Evolutionary conservation across 2,329 filamentous ascomycete species (phyloP).

Genomic region (Talaromyces sp.): DNA sequence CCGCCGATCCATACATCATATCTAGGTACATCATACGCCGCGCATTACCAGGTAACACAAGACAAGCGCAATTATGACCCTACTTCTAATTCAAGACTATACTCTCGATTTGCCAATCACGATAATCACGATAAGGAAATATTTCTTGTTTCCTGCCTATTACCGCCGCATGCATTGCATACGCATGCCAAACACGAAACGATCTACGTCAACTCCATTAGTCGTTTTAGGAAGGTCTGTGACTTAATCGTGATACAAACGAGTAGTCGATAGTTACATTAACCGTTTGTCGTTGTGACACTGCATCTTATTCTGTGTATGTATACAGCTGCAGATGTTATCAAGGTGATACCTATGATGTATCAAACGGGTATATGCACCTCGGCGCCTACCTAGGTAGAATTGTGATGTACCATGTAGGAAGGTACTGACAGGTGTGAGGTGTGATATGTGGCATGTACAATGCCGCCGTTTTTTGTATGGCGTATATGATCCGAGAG

Average conservation of each 20-base stretch:
- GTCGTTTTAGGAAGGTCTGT: not conserved
- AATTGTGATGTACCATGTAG: not conserved
- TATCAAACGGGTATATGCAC: not conserved
- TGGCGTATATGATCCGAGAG: not conserved
- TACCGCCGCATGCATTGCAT: not conserved
- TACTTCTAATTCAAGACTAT: not conserved
- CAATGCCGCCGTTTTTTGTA: not conserved
- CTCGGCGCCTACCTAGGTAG: not conserved
- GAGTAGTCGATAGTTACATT: not conserved
- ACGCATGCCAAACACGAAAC: not conserved
- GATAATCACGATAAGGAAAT: not conserved
- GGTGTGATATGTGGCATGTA: not conserved
- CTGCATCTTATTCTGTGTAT: too few relatives aligned
- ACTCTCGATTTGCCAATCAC: not conserved
- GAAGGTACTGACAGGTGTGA: not conserved
- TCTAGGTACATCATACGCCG: too few relatives aligned
- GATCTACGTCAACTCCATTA: not conserved
- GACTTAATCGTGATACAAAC: not conserved
- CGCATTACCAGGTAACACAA: not conserved
- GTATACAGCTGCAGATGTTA: not conserved
- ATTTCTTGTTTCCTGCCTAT: not conserved
- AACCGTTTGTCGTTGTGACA: not conserved
- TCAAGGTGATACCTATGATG: not conserved
- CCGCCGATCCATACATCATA: constrained; percentile 7
- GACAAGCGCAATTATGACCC: not conserved